Conservation (phyloP, 768 basidiomycete species). For the Termitomyces sp. region DNA sequence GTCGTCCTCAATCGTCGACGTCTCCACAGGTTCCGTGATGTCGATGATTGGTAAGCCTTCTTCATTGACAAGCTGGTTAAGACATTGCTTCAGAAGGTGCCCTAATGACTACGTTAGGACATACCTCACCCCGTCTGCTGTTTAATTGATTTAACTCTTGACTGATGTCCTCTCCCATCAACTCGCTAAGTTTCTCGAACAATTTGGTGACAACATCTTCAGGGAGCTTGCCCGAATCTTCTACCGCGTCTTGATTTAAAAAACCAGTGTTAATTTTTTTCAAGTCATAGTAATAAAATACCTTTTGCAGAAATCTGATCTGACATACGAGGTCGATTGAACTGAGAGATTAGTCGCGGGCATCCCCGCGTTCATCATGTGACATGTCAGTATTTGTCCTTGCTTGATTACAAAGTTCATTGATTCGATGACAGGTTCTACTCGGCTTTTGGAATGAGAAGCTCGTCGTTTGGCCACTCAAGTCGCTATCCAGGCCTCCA, state of each 20-base stretch:
- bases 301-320: background rate
- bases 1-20: conserved; percentile 8
- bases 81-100: conserved; percentile 15
- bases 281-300: background rate
- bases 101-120: conserved; percentile 19
- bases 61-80: conserved; percentile 58
- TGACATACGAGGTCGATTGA: background rate
- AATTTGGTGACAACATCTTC: conserved; percentile 47
- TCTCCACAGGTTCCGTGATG: conserved; percentile 53
- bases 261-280: background rate
- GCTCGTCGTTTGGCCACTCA: background rate
- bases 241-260: conserved; percentile 14
- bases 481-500: background rate
- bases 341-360: no score
- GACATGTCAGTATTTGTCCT: background rate
- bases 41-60: conserved; percentile 80
- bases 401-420: background rate
- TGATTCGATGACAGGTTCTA: background rate
- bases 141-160: conserved; percentile 26
- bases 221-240: conserved; percentile 27
- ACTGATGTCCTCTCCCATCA: conserved; percentile 41
- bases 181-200: conserved; percentile 53
- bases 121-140: conserved; percentile 62
- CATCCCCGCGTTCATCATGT: background rate
- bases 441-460: background rate